phyloP scores from a whole-genome alignment of 1,139 yeast genomes.

The Eremothecium gossypii region DNA sequence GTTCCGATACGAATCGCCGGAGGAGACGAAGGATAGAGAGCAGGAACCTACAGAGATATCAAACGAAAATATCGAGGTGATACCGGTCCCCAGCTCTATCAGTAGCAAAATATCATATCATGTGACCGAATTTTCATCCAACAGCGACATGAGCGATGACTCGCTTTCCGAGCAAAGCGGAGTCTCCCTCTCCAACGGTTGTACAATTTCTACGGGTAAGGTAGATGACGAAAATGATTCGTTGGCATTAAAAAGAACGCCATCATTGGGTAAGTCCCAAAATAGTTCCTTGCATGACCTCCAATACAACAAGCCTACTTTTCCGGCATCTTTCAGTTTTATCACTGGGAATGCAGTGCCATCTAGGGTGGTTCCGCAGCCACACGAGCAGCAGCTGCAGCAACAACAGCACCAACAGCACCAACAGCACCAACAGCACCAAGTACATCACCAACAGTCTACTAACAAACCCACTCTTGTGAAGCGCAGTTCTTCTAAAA shows the following conservation, averaged over 20 bases:
- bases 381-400: background rate
- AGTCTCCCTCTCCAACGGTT: background rate
- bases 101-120: background rate
- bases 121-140: constrained; percentile 1
- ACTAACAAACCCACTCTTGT: constrained; percentile 5
- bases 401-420: constrained; percentile 3
- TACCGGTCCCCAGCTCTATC: background rate
- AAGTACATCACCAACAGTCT: constrained; percentile 8
- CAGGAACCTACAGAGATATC: background rate
- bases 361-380: constrained; percentile 2
- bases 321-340: constrained; percentile 21
- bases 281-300: constrained; percentile 22
- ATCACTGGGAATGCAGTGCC: constrained; percentile 23
- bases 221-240: constrained; percentile 1
- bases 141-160: constrained; percentile 6
- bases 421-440: constrained; percentile 10
- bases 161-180: background rate
- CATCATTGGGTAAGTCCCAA: constrained; percentile 23
- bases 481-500: constrained; percentile 18
- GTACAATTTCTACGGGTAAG: background rate
- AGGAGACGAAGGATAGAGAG: constrained; percentile 6
- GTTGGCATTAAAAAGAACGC: constrained; percentile 20
- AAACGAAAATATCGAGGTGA: background rate
- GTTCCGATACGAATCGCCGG: background rate
- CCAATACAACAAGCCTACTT: constrained; percentile 9